phyloP scores from a whole-genome alignment of 495 filamentous ascomycete species.

The Pyrenula aspistea region DNA sequence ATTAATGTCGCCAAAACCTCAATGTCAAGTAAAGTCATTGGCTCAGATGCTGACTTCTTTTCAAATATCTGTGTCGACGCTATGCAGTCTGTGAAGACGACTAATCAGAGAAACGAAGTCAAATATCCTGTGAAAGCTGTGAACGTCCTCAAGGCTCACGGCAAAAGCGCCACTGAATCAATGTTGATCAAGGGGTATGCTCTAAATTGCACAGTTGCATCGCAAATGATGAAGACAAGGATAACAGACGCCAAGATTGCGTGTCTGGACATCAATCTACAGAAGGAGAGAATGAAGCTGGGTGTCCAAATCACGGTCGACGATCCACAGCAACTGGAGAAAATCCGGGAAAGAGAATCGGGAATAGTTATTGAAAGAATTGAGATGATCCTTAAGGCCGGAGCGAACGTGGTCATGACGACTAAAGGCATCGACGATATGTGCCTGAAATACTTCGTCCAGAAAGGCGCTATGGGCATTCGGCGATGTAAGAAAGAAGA shows the following conservation, averaged over 20 bases:
- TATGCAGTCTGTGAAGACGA: conserved; percentile 87
- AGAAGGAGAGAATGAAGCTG: conserved; percentile 98
- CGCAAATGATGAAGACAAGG: conserved; percentile 93
- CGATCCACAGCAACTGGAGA: conserved; percentile 91
- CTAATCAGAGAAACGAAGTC: conserved; percentile 75
- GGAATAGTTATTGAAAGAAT: conserved; percentile 90
- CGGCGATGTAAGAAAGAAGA: conserved; percentile 99
- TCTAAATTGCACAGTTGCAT: conserved; percentile 96
- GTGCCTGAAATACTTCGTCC: conserved; percentile 85
- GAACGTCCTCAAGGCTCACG: conserved; percentile 96
- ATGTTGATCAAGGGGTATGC: conserved; percentile 92
- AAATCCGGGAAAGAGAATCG: conserved; percentile 84
- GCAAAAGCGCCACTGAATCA: conserved; percentile 82
- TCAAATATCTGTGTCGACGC: conserved; percentile 94
- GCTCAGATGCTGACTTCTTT: conserved; percentile 92
- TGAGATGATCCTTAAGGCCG: conserved; percentile 95
- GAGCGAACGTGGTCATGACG: conserved; percentile 90
- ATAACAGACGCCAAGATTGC: conserved; percentile 93
- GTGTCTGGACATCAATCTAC: conserved; percentile 92
- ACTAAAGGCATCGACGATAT: conserved; percentile 98
- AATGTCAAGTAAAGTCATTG: conserved; percentile 99
- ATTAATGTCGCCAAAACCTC: conserved; percentile 96
- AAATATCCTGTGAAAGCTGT: conserved; percentile 99
- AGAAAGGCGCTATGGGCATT: conserved; percentile 92
- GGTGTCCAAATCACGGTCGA: conserved; percentile 98